Conservation (phyloP, 805 yeast genomes). For the Yamadazyma ubonensis region DNA sequence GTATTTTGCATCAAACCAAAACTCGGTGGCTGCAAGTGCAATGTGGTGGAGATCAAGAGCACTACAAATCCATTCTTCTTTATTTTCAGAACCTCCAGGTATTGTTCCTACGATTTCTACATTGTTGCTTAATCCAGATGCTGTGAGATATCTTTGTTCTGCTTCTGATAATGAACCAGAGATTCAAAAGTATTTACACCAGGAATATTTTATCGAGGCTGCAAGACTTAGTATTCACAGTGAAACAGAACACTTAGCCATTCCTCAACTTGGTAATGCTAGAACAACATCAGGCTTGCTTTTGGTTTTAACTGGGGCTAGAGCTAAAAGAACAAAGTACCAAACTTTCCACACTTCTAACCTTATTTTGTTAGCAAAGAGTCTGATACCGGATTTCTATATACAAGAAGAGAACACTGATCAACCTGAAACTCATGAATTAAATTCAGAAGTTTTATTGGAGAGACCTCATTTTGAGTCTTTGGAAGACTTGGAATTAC, state of each 20-base stretch:
- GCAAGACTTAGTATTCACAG: constrained; percentile 64
- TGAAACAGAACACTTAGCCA: constrained; percentile 60
- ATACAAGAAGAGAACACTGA: constrained; percentile 14
- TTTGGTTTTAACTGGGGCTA: constrained; percentile 78
- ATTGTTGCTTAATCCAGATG: constrained; percentile 33
- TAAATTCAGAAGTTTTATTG: constrained; percentile 74
- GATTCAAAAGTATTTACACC: constrained; percentile 37
- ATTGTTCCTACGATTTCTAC: constrained; percentile 43
- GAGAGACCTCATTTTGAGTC: constrained; percentile 74
- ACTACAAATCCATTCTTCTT: constrained; percentile 59
- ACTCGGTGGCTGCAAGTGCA: constrained; percentile 46
- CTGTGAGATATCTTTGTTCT: constrained; percentile 30
- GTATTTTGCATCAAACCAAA: constrained; percentile 13
- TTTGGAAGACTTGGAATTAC: constrained; percentile 45
- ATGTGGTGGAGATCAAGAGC: constrained; percentile 80
- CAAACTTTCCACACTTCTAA: constrained; percentile 73
- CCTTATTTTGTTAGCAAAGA: constrained; percentile 71
- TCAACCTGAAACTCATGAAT: constrained; percentile 54
- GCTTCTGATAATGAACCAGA: constrained; percentile 29
- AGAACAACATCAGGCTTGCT: constrained; percentile 58
- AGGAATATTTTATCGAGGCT: constrained; percentile 60
- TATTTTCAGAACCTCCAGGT: constrained; percentile 63
- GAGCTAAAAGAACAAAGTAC: constrained; percentile 81
- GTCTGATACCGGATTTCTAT: constrained; percentile 29
- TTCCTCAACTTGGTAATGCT: constrained; percentile 55